A percentile compares a stretch with the other conserved stretches of the same genome.
Conservation (phyloP, 2,329 filamentous ascomycete species). For the Diplodia mutila region DNA sequence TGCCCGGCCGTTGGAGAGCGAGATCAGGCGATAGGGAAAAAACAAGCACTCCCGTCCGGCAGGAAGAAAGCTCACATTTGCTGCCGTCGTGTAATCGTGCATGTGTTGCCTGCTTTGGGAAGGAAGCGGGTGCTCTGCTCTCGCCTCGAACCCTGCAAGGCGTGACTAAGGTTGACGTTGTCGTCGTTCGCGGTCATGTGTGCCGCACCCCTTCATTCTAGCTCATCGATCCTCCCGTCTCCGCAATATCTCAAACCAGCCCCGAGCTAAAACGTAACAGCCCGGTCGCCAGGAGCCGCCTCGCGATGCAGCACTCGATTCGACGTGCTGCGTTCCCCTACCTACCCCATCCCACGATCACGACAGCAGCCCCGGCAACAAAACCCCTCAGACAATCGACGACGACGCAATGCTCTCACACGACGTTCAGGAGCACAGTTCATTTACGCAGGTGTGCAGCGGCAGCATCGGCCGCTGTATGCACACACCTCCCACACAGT, state of each 20-base stretch:
- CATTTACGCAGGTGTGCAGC: conserved; percentile 4
- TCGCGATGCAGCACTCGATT: no score
- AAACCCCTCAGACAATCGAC: neutral
- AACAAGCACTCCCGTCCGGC: neutral
- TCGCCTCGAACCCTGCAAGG: conserved; percentile 1
- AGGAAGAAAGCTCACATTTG: conserved; percentile 6
- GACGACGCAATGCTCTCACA: neutral
- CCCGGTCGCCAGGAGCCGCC: no score
- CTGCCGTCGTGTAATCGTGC: neutral
- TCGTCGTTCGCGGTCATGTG: conserved; percentile 1
- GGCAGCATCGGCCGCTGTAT: neutral
- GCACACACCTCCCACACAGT: neutral
- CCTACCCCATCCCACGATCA: neutral
- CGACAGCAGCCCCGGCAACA: neutral
- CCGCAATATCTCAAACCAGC: neutral
- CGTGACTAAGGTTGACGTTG: neutral
- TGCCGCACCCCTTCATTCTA: conserved; percentile 1
- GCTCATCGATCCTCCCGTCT: neutral
- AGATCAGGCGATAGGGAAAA: neutral
- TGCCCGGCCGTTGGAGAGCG: neutral
- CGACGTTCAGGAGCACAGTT: neutral
- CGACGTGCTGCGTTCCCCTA: conserved; percentile 13
- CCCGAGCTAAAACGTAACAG: neutral
- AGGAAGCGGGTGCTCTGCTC: conserved; percentile 1
- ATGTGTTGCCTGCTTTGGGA: conserved; percentile 13